Base-by-base conservation (phyloP, 2,329 filamentous ascomycete species). In the Fusarium nodosum region DNA sequence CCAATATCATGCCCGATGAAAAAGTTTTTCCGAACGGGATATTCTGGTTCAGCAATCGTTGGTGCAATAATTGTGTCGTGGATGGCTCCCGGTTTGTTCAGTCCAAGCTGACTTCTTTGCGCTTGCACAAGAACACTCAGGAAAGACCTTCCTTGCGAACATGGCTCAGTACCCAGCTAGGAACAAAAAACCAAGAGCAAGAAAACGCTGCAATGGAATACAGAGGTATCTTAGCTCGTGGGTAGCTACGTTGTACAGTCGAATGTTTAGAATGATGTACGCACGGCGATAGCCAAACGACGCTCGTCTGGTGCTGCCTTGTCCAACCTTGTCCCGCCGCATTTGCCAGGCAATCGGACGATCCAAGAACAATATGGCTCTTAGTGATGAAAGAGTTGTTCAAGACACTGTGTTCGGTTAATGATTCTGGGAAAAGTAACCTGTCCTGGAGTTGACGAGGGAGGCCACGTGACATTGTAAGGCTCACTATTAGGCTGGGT, bases 301-400 rank as follows among this genome's bases (percentile, higher is more conserved):
- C 56, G 51, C 33, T 66, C 56, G 56, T 51, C 57, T 72, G 38
- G 68, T 46, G 58, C 60, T 58, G 55, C 65, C 22, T 28, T 60
- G 72, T 74, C 56, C 53, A 26, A 65, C 72, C 26, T 3, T 20
- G 50, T 61, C 54, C 57, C 55, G 62, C 59, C 67, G 73, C 56
- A 54, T 33, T 60, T 63, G 56, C 62, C 66, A 61, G 51, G 55
- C 60, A 26, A 56, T 62, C 34, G 47, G 59, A 56, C 46, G 56
- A 45, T 51, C 20, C 36, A 42, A 54, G 36, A 22, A 47, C 39
- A 53, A 34, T 30, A 60, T 34, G 34, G 28, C 34, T 51, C 30
- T 51, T 3, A 11, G 42, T 52, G 30, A 30, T n/a, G 36, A 64
- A 18, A 34, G 16, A 50, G 42, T 45, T 20, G 12, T 50, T n/a